These are phyloP conservation scores for Coniochaeta sp. DNA, from an alignment of 2,329 filamentous ascomycete genomes.

Conservation along the genomic window DNA sequence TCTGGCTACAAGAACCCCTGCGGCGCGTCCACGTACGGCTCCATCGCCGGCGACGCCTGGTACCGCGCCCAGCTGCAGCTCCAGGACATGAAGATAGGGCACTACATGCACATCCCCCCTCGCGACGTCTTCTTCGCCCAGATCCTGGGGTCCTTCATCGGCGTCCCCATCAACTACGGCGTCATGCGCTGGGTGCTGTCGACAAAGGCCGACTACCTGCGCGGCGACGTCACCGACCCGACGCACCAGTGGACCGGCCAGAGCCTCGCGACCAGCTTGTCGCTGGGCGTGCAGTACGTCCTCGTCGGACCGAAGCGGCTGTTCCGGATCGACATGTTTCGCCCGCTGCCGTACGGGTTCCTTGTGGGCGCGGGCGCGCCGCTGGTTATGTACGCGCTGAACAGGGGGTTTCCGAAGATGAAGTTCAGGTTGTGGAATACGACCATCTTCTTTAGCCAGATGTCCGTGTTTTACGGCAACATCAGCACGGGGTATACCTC, in stretches of 20 bases:
- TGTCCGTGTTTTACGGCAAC: slow-evolving; percentile 53
- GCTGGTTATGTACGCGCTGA: slow-evolving; percentile 39
- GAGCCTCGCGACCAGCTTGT: slow-evolving; percentile 40
- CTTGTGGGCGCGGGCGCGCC: slow-evolving; percentile 40
- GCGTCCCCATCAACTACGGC: slow-evolving; percentile 54
- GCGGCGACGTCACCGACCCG: slow-evolving; percentile 42
- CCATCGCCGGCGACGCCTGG: slow-evolving; percentile 56
- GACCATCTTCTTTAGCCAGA: slow-evolving; percentile 53
- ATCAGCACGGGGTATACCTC: slow-evolving; percentile 52
- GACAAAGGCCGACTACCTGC: slow-evolving; percentile 48
- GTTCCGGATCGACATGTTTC: slow-evolving; percentile 40
- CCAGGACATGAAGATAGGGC: slow-evolving; percentile 58
- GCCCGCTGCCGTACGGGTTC: slow-evolving; percentile 44
- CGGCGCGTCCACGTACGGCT: slow-evolving; percentile 50
- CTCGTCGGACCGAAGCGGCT: slow-evolving; percentile 45
- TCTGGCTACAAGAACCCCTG: slow-evolving; percentile 50
- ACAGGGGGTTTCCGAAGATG: slow-evolving; percentile 43
- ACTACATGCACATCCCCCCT: slow-evolving; percentile 57
- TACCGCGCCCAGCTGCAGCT: slow-evolving; percentile 51
- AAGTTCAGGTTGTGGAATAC: slow-evolving; percentile 53
- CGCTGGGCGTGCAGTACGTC: slow-evolving; percentile 52
- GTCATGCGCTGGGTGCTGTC: slow-evolving; percentile 54
- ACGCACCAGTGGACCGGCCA: slow-evolving; percentile 58
- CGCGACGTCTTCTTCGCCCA: slow-evolving; percentile 54
- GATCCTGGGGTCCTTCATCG: slow-evolving; percentile 50